phyloP scores from a whole-genome alignment of 2,329 filamentous ascomycete genomes.

The Colletotrichum cordylinicola region DNA sequence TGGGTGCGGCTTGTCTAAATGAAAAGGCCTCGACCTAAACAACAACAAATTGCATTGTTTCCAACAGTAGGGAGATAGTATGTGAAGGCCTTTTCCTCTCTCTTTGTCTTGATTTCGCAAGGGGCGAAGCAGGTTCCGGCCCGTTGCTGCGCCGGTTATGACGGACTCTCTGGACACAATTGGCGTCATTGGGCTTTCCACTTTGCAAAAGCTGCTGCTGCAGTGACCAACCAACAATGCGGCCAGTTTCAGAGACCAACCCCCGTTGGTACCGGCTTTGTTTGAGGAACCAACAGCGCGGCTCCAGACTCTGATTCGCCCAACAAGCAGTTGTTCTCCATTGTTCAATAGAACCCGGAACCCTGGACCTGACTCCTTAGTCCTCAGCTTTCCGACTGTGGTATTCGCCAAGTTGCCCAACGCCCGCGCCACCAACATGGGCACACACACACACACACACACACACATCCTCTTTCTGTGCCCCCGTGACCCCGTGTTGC shows the following conservation, averaged over 20 bases:
- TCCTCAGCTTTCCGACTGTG: background rate
- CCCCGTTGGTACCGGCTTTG: background rate
- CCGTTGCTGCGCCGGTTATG: background rate
- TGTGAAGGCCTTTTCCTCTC: background rate
- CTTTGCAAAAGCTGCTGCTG: background rate
- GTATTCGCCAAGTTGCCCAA: background rate
- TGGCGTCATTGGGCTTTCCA: background rate
- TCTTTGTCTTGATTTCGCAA: background rate
- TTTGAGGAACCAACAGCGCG: background rate
- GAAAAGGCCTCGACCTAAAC: background rate
- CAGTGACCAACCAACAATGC: background rate
- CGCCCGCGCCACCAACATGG: background rate
- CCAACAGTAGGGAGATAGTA: background rate
- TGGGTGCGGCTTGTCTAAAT: background rate
- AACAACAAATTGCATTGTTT: background rate
- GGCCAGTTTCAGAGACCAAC: background rate
- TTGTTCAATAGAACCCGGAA: background rate
- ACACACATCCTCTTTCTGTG: background rate
- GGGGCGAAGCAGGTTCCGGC: background rate
- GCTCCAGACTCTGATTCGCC: background rate
- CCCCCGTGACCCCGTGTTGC: background rate
- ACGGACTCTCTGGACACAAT: background rate
- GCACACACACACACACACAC: background rate
- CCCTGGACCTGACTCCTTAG: background rate
- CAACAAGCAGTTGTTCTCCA: background rate